Evolutionary conservation across 352 stramenopile genomes (phyloP).

Genomic region (Pythium phragmitis): DNA sequence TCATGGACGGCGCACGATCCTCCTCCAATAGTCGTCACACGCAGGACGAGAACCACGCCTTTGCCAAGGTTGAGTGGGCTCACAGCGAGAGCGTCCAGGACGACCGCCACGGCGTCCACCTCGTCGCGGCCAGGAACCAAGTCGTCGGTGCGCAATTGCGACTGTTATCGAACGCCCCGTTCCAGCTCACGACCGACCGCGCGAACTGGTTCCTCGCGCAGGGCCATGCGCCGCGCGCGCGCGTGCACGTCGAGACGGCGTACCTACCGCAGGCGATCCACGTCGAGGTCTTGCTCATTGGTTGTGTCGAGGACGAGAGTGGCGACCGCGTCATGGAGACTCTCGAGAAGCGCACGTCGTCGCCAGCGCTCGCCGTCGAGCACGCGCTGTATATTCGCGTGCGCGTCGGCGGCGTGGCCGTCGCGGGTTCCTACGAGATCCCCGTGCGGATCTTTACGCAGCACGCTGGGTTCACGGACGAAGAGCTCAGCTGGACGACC

Average conservation of each 20-base stretch:
- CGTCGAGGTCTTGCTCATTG: slow-evolving; percentile 55
- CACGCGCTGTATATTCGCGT: slow-evolving; percentile 65
- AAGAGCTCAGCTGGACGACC: slow-evolving; percentile 66
- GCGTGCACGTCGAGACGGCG: slow-evolving; percentile 50
- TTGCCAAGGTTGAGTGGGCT: slow-evolving; percentile 17
- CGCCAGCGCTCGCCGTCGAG: slow-evolving; percentile 28
- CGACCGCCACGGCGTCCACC: slow-evolving; percentile 37
- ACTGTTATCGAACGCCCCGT: slow-evolving; percentile 52
- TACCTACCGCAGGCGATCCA: slow-evolving; percentile 54
- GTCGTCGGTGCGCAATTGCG: slow-evolving; percentile 58
- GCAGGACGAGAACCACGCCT: background rate
- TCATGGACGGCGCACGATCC: slow-evolving; percentile 30
- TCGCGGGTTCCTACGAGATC: slow-evolving; percentile 59
- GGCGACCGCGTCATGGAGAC: slow-evolving; percentile 59
- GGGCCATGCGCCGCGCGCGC: slow-evolving; percentile 55
- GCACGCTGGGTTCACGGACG: slow-evolving; percentile 56
- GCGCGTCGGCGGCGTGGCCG: slow-evolving; percentile 34
- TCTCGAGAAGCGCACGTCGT: slow-evolving; percentile 40
- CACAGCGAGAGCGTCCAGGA: slow-evolving; percentile 9
- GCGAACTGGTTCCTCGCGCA: slow-evolving; percentile 58
- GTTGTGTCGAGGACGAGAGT: slow-evolving; percentile 61
- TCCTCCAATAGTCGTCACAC: slow-evolving; percentile 1
- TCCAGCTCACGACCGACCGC: slow-evolving; percentile 48
- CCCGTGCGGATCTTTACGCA: slow-evolving; percentile 69
- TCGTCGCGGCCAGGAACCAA: slow-evolving; percentile 52